Percentiles rank a stretch among this genome's conserved stretches.
Evolutionary conservation across 257 asterid genomes (phyloP).

Genomic region (Gardenia jasminoides): DNA sequence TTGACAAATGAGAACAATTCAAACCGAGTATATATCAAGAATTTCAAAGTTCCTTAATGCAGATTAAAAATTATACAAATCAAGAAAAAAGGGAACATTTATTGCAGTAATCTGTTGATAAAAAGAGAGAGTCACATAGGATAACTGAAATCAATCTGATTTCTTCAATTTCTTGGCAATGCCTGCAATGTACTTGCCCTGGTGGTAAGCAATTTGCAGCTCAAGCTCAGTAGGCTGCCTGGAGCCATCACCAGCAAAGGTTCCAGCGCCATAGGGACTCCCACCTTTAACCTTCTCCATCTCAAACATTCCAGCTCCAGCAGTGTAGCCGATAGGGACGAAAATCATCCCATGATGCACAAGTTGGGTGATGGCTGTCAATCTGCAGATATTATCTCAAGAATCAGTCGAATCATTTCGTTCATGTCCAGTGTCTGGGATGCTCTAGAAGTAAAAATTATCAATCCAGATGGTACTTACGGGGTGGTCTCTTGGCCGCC

Average conservation of each 20-base stretch:
- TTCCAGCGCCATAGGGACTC: constrained; percentile 42
- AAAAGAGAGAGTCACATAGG: not conserved
- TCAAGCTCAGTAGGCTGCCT: constrained; percentile 31
- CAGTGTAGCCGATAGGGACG: constrained; percentile 62
- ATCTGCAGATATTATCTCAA: constrained; percentile 27
- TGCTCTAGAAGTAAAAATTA: not conserved
- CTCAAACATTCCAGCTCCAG: constrained; percentile 65
- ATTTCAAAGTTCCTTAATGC: not conserved
- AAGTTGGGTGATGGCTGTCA: constrained; percentile 64
- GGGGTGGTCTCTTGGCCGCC: constrained; percentile 63
- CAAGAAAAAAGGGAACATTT: not conserved
- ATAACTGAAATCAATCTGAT: not conserved
- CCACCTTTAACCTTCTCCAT: constrained; percentile 45
- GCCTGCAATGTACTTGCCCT: constrained; percentile 36
- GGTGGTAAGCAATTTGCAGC: constrained; percentile 27
- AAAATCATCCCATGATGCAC: constrained; percentile 67
- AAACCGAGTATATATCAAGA: not conserved
- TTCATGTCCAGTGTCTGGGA: not conserved
- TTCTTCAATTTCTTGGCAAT: constrained; percentile 35
- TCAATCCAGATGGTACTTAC: constrained; percentile 11
- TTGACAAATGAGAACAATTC: not conserved
- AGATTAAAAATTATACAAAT: not conserved
- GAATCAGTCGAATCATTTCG: not conserved
- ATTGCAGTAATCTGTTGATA: not conserved
- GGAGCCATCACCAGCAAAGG: constrained; percentile 40